These are phyloP conservation scores for Carpinus fangiana DNA, from an alignment of 306 rosid genomes.

Conservation along the genomic window DNA sequence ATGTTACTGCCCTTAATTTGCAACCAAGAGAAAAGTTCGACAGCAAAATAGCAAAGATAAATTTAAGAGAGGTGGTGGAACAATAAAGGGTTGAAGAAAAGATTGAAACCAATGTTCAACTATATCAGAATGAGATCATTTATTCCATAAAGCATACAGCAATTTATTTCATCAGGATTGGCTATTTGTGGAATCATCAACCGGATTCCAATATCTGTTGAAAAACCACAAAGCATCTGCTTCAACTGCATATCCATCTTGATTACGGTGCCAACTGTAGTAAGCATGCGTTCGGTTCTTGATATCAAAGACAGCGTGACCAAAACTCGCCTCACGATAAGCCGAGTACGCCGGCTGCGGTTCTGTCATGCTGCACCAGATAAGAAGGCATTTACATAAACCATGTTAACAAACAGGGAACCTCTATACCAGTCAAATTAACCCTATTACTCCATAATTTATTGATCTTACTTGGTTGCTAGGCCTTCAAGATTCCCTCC, in stretches of 20 bases:
- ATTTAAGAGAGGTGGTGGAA: background rate
- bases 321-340: slow-evolving; percentile 61
- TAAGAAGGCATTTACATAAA: background rate
- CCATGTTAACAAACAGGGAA: background rate
- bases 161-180: slow-evolving; percentile 4
- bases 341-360: slow-evolving; percentile 62
- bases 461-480: slow-evolving; percentile 44
- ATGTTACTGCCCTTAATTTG: too few relatives aligned
- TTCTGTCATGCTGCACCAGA: slow-evolving; percentile 49
- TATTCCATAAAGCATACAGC: background rate
- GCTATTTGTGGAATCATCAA: slow-evolving; percentile 37
- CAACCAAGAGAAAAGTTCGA: background rate
- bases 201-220: slow-evolving; percentile 38
- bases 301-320: slow-evolving; percentile 48
- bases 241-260: slow-evolving; percentile 55
- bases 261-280: slow-evolving; percentile 55
- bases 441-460: background rate
- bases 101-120: background rate
- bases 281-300: slow-evolving; percentile 58
- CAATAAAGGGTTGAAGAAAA: background rate
- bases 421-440: background rate
- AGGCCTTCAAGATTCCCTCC: slow-evolving; percentile 65
- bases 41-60: background rate
- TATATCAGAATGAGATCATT: background rate
- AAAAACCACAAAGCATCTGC: slow-evolving; percentile 55